Base-by-base conservation (phyloP, 345 rosid species). In the Bretschneidera sinensis region DNA sequence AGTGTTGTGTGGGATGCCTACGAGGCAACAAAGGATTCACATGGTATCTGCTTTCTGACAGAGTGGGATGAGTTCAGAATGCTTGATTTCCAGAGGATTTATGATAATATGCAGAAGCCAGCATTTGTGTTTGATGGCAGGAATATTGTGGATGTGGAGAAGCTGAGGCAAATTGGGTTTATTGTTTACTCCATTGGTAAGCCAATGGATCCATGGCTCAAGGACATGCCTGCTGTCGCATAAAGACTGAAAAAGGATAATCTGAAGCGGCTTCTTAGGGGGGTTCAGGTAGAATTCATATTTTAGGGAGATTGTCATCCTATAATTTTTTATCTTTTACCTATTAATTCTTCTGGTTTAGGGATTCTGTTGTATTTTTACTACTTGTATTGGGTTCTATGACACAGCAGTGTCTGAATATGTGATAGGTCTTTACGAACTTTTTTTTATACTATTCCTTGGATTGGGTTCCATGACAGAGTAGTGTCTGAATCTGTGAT, bases 111-210 rank as follows among this genome's bases (percentile, higher is more conserved):
- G 83, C 72, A 66, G 48, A 71, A 76, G 31, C 76, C 80, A 0
- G 97, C 96, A 1, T 90, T 80, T 17, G 80, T 87, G 61, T 90
- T 87, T 10, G 96, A 90, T 61, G 92, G 96, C 22, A 70, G 94
- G 54, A 91, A 88, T 35, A 54, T 91, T 24, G 76, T 84, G 56
- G 78, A 85, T 39, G 81, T 33, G 3, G 81, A 60, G 24, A 70
- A 74, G 78, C 75, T 91, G 80, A 83, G 96, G 73, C 70, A 79
- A 76, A 84, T 87, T 33, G 96, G 97, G 0, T 91, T 91, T 64
- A 79, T 88, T 9, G 97, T 88, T 9, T 91, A 85, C 58, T 73
- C 85, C 4, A 83, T 83, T 21, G 76, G 79, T 25, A 76, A 76
- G 55, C 71, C 76, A 16, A 67, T 71, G 51, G 71, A 71, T 66